phyloP scores from a whole-genome alignment of 2,329 filamentous ascomycete species.

The Lecanicillium sp. region DNA sequence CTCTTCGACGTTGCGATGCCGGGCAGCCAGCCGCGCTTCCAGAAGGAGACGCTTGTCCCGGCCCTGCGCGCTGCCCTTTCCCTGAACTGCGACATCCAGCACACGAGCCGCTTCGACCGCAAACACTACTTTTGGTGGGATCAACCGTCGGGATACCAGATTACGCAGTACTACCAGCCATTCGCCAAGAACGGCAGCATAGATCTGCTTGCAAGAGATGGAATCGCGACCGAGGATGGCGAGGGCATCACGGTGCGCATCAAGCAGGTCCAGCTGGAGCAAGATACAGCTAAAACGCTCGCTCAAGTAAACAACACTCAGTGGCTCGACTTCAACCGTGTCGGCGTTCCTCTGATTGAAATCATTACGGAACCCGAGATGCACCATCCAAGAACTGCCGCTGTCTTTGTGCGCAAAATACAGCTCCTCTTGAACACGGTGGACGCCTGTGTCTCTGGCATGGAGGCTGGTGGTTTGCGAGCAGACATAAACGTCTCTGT shows the following conservation, averaged over 20 bases:
- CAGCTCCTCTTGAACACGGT: constrained; percentile 74
- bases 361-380: constrained; percentile 91
- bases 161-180: constrained; percentile 87
- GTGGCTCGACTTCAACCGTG: constrained; percentile 89
- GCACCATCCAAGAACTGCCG: constrained; percentile 79
- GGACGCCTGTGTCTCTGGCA: constrained; percentile 80
- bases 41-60: constrained; percentile 75
- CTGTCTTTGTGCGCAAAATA: constrained; percentile 82
- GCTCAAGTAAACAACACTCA: constrained; percentile 67
- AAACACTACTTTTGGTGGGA: constrained; percentile 99
- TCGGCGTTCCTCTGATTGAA: constrained; percentile 85
- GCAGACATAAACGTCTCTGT: constrained; percentile 97
- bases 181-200: constrained; percentile 66
- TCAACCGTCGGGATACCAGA: constrained; percentile 93
- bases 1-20: constrained; percentile 86
- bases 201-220: constrained; percentile 67
- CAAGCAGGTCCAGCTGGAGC: constrained; percentile 93
- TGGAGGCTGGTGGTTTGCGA: constrained; percentile 86
- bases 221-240: constrained; percentile 69
- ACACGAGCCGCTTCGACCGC: constrained; percentile 77
- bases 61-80: constrained; percentile 86
- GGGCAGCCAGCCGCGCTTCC: constrained; percentile 81
- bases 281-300: constrained; percentile 93
- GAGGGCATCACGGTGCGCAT: constrained; percentile 70
- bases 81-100: constrained; percentile 72